These are phyloP conservation scores for Dysphania ambrosioides DNA, from an alignment of 148 eudicot genomes.

Conservation along the genomic window DNA sequence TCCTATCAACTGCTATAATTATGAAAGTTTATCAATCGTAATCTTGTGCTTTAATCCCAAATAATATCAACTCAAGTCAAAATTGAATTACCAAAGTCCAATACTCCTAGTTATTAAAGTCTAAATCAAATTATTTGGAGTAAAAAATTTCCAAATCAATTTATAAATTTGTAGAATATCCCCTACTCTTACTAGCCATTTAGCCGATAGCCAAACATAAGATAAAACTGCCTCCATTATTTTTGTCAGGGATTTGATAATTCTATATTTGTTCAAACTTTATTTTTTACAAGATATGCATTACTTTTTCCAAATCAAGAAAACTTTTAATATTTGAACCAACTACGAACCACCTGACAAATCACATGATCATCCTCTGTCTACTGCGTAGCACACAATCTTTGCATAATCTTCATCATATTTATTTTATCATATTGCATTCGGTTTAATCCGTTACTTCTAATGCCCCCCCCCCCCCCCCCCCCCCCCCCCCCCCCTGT, in stretches of 20 bases:
- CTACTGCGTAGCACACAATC: conserved; percentile 16
- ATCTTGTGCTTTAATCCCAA: too few relatives aligned
- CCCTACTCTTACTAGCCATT: too few relatives aligned
- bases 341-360: conserved; percentile 24
- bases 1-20: too few relatives aligned
- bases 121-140: too few relatives aligned
- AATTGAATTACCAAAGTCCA: too few relatives aligned
- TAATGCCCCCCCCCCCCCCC: too few relatives aligned
- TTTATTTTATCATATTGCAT: background rate
- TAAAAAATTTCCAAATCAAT: background rate
- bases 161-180: too few relatives aligned
- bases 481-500: too few relatives aligned
- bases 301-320: background rate
- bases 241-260: background rate
- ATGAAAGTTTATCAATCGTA: too few relatives aligned
- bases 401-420: conserved; percentile 17
- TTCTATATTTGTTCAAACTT: background rate
- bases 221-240: background rate
- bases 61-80: too few relatives aligned
- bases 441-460: too few relatives aligned
- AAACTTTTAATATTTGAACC: conserved; percentile 8
- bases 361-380: conserved; percentile 20
- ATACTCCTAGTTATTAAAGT: too few relatives aligned
- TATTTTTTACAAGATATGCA: background rate
- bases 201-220: background rate